Percentiles rank a stretch among this genome's conserved stretches.
Evolutionary conservation across 2,329 filamentous ascomycete species (phyloP).

Genomic region (Pezicula radicicola): DNA sequence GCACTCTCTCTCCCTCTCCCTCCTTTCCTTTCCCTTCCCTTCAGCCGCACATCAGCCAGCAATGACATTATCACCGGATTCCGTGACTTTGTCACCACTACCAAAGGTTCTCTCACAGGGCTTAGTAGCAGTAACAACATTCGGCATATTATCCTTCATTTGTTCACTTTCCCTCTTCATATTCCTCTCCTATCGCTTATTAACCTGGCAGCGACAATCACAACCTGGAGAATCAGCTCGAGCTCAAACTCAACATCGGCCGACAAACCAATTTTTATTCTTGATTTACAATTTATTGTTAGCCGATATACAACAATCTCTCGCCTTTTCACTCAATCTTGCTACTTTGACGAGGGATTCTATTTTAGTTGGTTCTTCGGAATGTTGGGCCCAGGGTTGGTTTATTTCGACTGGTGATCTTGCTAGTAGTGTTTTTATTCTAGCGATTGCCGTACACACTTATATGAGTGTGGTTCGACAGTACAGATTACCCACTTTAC

Average conservation of each 20-base stretch:
- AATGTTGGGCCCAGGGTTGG: conserved; percentile 65
- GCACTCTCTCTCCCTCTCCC: neutral
- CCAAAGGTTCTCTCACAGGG: conserved; percentile 30
- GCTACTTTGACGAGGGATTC: conserved; percentile 53
- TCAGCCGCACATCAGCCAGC: neutral
- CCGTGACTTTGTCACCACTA: conserved; percentile 21
- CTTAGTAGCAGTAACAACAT: conserved; percentile 40
- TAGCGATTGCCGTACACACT: conserved; percentile 63
- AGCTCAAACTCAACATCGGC: conserved; percentile 2
- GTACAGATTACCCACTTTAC: conserved; percentile 45
- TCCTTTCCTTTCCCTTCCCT: neutral
- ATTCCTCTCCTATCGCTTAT: conserved; percentile 35
- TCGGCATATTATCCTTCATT: conserved; percentile 45
- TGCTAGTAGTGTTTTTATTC: conserved; percentile 64
- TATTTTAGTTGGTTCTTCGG: conserved; percentile 48
- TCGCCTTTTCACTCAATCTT: conserved; percentile 61
- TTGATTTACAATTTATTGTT: conserved; percentile 68
- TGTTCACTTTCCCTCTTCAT: conserved; percentile 38
- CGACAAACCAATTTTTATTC: conserved; percentile 64
- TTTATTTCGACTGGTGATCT: conserved; percentile 66
- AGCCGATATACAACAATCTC: conserved; percentile 64
- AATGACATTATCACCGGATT: conserved; percentile 3
- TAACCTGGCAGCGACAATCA: conserved; percentile 19
- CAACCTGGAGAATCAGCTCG: neutral
- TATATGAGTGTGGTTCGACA: conserved; percentile 59